phyloP scores from a whole-genome alignment of 257 asterid species.

The Anisodus acutangulus region DNA sequence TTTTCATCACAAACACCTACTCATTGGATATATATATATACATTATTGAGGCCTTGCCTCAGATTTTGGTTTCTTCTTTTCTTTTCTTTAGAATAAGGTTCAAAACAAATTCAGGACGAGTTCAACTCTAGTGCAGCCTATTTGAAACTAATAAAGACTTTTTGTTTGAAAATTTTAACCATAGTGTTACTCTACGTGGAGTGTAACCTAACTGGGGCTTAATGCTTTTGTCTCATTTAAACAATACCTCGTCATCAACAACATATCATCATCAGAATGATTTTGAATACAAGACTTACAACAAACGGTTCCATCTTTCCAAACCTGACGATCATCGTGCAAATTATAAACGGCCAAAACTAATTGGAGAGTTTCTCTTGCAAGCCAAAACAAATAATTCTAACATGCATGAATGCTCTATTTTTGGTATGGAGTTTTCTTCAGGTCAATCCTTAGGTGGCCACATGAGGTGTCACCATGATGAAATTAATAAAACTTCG shows the following conservation, averaged over 20 bases:
- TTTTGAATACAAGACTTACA: conserved; percentile 31
- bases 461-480: conserved; percentile 26
- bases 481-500: background rate
- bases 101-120: no score
- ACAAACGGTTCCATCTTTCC: conserved; percentile 20
- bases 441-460: conserved; percentile 26
- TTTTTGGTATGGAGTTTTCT: background rate
- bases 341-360: conserved; percentile 21
- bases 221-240: background rate
- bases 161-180: no score
- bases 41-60: no score
- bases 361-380: background rate
- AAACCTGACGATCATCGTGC: conserved; percentile 33
- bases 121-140: no score
- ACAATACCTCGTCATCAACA: background rate
- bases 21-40: no score
- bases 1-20: no score
- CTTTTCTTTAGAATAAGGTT: no score
- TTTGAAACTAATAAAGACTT: no score
- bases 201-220: background rate
- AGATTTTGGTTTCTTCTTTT: no score
- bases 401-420: background rate
- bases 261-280: background rate
- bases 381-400: background rate
- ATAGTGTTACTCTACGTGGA: no score